phyloP scores from a whole-genome alignment of 2,329 filamentous ascomycete genomes.

The Phialophora macrospora region DNA sequence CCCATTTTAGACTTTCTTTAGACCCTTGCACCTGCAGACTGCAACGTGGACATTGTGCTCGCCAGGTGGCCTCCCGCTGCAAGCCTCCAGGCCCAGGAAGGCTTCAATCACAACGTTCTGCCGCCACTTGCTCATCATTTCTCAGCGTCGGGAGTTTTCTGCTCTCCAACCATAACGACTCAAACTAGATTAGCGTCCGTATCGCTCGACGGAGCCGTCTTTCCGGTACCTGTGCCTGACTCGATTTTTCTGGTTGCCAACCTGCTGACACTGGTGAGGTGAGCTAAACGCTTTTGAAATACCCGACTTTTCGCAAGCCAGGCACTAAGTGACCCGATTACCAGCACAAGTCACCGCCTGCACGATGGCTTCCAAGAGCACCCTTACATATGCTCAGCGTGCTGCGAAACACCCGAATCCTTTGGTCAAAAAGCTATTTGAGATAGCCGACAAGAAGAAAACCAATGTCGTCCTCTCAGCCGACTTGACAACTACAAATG shows the following conservation, averaged over 20 bases:
- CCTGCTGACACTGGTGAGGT: not conserved
- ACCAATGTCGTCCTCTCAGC: slow-evolving; percentile 57
- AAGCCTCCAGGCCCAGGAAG: slow-evolving; percentile 3
- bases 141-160: not conserved
- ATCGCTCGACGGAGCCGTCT: slow-evolving; percentile 5
- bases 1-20: slow-evolving; percentile 8
- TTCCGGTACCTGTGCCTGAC: slow-evolving; percentile 30
- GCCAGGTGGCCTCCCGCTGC: slow-evolving; percentile 13
- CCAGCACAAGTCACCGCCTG: not conserved
- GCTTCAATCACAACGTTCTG: slow-evolving; percentile 9
- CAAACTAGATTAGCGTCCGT: not conserved
- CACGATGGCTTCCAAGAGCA: slow-evolving; percentile 53
- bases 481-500: slow-evolving; percentile 54
- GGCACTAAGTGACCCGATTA: not conserved
- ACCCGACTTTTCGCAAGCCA: not conserved
- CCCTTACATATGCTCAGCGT: slow-evolving; percentile 47
- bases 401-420: slow-evolving; percentile 51
- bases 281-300: slow-evolving; percentile 5
- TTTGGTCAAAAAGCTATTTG: slow-evolving; percentile 51
- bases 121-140: slow-evolving; percentile 1
- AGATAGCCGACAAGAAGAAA: slow-evolving; percentile 53
- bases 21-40: slow-evolving; percentile 11
- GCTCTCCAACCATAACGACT: not conserved
- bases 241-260: not conserved
- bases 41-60: slow-evolving; percentile 19